Percentiles rank a stretch among this genome's conserved stretches.
Conservation (phyloP, 140 eudicot species). For the Anethum foeniculum region DNA sequence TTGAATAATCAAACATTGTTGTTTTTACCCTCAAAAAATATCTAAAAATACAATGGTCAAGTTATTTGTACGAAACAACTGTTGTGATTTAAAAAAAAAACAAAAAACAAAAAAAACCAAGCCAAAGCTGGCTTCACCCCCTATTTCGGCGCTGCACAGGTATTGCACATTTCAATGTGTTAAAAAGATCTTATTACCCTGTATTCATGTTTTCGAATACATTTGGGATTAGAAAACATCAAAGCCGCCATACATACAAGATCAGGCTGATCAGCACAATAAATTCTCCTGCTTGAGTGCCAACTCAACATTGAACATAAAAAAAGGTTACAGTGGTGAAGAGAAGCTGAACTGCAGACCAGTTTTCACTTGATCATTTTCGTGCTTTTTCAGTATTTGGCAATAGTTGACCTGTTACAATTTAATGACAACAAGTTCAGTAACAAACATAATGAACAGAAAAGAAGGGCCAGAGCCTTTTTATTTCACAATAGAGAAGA, state of each 20-base stretch:
- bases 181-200: neutral
- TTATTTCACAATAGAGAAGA: neutral
- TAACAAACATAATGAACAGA: neutral
- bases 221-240: neutral
- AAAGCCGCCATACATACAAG: neutral
- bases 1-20: neutral
- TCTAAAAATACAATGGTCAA: neutral
- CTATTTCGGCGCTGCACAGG: neutral
- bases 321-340: conserved; percentile 33
- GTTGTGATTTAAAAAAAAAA: neutral
- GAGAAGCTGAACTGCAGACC: conserved; percentile 95
- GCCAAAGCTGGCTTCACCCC: neutral
- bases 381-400: conserved; percentile 63
- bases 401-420: conserved; percentile 71
- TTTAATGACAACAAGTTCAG: neutral
- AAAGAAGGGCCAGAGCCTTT: neutral
- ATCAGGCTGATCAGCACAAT: neutral
- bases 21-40: neutral
- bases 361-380: conserved; percentile 70
- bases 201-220: neutral
- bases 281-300: neutral
- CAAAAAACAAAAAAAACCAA: neutral
- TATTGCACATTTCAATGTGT: neutral
- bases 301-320: neutral
- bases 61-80: neutral